Conservation (phyloP, 2,329 filamentous ascomycete genomes). For the Tolypocladium tropicale region DNA sequence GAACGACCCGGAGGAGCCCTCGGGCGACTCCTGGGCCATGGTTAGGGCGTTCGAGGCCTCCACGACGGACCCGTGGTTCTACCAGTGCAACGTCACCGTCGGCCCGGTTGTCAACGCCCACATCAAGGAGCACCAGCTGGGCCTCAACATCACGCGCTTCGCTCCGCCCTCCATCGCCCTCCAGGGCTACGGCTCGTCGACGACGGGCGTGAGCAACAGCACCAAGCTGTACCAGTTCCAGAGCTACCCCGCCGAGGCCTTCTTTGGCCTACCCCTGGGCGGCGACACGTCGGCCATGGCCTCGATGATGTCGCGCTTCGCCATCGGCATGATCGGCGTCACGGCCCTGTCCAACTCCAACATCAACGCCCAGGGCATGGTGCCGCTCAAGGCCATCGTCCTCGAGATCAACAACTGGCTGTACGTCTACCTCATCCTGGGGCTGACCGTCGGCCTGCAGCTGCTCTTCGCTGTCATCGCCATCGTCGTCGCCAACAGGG, state of each 20-base stretch:
- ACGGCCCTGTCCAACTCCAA: conserved; percentile 18
- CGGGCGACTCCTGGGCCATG: conserved; percentile 14
- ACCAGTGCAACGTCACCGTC: conserved; percentile 28
- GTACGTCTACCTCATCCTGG: conserved; percentile 19
- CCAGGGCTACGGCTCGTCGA: conserved; percentile 23
- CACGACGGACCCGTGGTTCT: conserved; percentile 25
- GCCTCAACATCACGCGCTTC: conserved; percentile 20
- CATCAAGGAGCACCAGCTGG: conserved; percentile 23
- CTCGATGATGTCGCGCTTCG: conserved; percentile 22
- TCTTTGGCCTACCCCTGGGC: conserved; percentile 21
- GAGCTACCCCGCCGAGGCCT: conserved; percentile 30
- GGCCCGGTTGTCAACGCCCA: conserved; percentile 21
- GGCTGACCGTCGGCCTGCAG: conserved; percentile 20
- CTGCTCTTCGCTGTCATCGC: conserved; percentile 14
- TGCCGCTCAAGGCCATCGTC: conserved; percentile 19
- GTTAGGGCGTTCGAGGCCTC: conserved; percentile 29
- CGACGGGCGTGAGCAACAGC: conserved; percentile 10
- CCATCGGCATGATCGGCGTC: conserved; percentile 23
- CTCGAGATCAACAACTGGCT: conserved; percentile 22
- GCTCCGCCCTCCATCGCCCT: conserved; percentile 28
- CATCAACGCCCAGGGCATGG: conserved; percentile 14
- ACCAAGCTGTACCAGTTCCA: conserved; percentile 20
- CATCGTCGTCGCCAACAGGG: conserved; percentile 13
- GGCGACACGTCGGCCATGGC: conserved; percentile 25
- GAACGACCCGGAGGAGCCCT: conserved; percentile 14